Base-by-base conservation (phyloP, 345 rosid species). In the Cardiospermum halicacabum region DNA sequence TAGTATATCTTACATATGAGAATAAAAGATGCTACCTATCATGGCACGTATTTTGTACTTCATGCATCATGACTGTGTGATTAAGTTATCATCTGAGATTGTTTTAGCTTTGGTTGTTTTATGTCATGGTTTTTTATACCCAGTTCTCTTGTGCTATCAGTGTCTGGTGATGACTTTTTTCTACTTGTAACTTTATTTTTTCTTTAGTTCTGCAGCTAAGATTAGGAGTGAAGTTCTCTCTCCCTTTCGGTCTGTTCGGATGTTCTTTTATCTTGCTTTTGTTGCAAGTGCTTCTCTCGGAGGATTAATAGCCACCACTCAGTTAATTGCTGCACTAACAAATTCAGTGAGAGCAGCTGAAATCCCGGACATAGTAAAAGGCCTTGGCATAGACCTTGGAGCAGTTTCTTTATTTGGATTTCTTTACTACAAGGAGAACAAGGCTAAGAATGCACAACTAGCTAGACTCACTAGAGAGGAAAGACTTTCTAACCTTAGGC, bases 391-490 rank as follows among this genome's bases (percentile, higher is more conserved):
- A 53, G 99, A 90, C 73, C 11, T 90, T 13, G 92, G 82, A 40
- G 96, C 97, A 6, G 91, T 80, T 49, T 66, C 88, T 64, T 53
- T 88, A 53, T 93, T 93, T 69, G 95, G 88, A 8, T 84, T 86
- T 68, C 86, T 93, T 11, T 93, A 88, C 74, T 82, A 69, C 32
- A 79, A 87, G 51, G 98, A 93, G 74, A 86, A 86, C 74, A 80
- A 69, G 49, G 89, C 92, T 45, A 88, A 85, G 80, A 77, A 81
- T 43, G 87, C 89, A 0, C 97, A 93, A 66, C 28, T 85, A 69
- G 97, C 85, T 53, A 88, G 82, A 80, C 96, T 93, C 43, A 82
- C 97, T 1, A 85, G 98, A 72, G 98, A 93, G 71, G 98, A 93
- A 75, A 82, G 58, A 71, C 97, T 93, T 39, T 88, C 92, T 0